phyloP scores from a whole-genome alignment of 2,329 filamentous ascomycete genomes.

The Ceratocystis cubensis region DNA sequence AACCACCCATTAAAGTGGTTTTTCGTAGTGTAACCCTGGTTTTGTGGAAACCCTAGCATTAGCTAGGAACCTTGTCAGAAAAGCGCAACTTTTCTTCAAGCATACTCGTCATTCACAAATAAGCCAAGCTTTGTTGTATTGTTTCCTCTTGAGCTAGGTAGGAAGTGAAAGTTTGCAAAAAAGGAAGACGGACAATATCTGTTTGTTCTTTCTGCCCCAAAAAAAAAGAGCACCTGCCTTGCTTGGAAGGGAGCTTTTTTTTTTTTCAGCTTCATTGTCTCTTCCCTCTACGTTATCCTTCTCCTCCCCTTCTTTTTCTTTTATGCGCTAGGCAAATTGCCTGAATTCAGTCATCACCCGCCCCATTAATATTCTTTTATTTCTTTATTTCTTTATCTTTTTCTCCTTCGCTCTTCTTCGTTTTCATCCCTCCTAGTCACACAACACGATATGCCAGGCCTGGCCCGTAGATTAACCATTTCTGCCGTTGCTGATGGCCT shows the following conservation, averaged over 20 bases:
- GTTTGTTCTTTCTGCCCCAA: not conserved
- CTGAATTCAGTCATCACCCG: not conserved
- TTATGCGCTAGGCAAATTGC: not conserved
- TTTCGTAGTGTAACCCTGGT: not conserved
- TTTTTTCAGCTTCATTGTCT: not conserved
- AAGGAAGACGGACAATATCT: not conserved
- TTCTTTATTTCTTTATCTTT: not conserved
- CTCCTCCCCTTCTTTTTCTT: not conserved
- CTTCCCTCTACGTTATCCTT: not conserved
- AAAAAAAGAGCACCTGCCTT: not conserved
- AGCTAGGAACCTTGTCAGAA: too few relatives aligned
- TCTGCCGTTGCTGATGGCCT: slow-evolving; percentile 74
- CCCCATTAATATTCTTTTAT: not conserved
- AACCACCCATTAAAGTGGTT: too few relatives aligned
- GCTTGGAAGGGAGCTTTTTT: not conserved
- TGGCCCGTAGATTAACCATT: slow-evolving; percentile 69
- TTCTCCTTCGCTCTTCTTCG: slow-evolving; percentile 18
- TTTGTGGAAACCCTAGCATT: not conserved
- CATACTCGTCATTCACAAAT: too few relatives aligned
- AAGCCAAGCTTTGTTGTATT: too few relatives aligned
- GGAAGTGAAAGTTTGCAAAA: not conserved
- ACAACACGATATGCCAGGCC: slow-evolving; percentile 54
- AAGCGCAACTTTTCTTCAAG: too few relatives aligned
- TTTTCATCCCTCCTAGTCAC: slow-evolving; percentile 21
- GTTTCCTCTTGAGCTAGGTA: not conserved